Evolutionary conservation across 2,329 filamentous ascomycete genomes (phyloP), one percentile per base, ranked within the genome.

Genomic region (Sordariomycetes sp.): DNA sequence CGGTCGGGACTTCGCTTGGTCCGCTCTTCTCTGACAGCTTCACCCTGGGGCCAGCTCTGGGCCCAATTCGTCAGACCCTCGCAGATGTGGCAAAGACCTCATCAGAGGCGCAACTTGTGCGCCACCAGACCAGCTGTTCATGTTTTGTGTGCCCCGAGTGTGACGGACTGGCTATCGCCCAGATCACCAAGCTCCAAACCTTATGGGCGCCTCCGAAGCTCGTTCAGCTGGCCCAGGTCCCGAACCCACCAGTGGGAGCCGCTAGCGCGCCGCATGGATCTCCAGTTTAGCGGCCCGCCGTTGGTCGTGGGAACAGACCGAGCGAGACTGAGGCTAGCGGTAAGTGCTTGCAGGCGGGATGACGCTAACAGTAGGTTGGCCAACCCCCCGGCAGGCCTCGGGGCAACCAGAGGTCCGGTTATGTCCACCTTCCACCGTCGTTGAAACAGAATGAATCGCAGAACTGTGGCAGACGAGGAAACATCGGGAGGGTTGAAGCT

Each of bases 311-410:
- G 28, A 32, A 32, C 28, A 8, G 40, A 18, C 28, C 40, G 40
- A 18, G 40, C 37, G 16, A 46, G 40, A 16, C n/a, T n/a, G 40
- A 46, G 14, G 40, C 40, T 46, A 55, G 37, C 20, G 54, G 43
- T 32, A 55, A 55, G 54, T 55, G 54, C 54, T 37, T 55, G 54
- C 54, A 55, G 54, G 28, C 46, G 32, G 54, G 37, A 55, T 46
- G 40, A 46, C 40, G 40, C 40, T n/a, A 46, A 46, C 40, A 14
- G 40, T 46, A 14, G 40, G 40, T 46, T 14, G n/a, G 18, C 40
- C 11, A 46, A 46, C 6, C 40, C 18, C 5, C 16, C 14, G 40
- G 16, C 40, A 46, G 14, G n/a, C 40, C n/a, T 46, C 40, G n/a
- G 18, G 16, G n/a, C 16, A 46, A n/a, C 40, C 40, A 16, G 40